phyloP scores from a whole-genome alignment of 257 asterid species.

The Knoxia roxburghii region DNA sequence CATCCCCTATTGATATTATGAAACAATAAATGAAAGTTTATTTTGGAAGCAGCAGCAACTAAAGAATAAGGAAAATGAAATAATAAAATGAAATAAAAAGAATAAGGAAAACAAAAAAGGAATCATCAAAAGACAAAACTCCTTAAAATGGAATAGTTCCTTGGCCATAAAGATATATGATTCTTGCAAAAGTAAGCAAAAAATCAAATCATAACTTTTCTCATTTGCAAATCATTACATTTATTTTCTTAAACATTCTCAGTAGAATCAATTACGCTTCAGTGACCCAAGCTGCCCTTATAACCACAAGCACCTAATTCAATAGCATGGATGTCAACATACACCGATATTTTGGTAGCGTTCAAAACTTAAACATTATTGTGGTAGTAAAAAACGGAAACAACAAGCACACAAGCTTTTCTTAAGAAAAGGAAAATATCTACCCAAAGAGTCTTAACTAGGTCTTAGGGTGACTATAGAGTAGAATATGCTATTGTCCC shows the following conservation, averaged over 20 bases:
- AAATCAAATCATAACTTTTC: not conserved
- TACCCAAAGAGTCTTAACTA: not conserved
- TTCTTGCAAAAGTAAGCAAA: not conserved
- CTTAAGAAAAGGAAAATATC: not conserved
- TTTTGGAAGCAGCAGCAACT: too few species aligned
- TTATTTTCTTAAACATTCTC: not conserved
- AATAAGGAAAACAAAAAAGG: not conserved
- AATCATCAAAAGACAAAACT: not conserved
- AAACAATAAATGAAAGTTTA: too few species aligned
- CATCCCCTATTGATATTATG: too few species aligned
- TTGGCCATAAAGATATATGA: not conserved
- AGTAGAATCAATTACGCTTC: not conserved
- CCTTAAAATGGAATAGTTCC: not conserved
- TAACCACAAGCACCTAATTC: not conserved
- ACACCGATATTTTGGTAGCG: not conserved
- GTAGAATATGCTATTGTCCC: not conserved
- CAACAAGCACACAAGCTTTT: not conserved
- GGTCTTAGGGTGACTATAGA: not conserved
- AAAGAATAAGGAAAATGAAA: too few species aligned
- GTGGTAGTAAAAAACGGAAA: not conserved
- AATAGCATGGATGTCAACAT: not conserved
- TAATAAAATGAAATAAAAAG: too few species aligned
- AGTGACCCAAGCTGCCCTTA: not conserved
- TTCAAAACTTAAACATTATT: not conserved
- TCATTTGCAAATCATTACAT: not conserved